A percentile compares a stretch with the other conserved stretches of the same genome.
These are phyloP conservation scores for Puccinia triticina DNA, from an alignment of 1,284 basidiomycete genomes.

Conservation along the genomic window DNA sequence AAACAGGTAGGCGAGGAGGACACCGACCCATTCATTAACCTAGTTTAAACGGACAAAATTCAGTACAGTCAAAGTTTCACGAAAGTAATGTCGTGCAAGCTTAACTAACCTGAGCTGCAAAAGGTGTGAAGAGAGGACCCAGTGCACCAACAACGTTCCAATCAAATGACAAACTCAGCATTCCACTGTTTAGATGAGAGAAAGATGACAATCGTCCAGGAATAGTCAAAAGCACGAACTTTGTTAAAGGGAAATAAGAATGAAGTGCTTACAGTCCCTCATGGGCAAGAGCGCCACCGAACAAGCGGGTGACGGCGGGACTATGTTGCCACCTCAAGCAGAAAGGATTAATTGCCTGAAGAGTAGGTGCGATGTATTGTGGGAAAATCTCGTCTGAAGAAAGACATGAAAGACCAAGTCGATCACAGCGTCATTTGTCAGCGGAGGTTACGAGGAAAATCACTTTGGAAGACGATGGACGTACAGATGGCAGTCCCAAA, in stretches of 20 bases:
- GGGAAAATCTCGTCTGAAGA: conserved; percentile 42
- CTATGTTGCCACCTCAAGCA: conserved; percentile 47
- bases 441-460: not conserved
- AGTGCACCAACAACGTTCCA: conserved; percentile 44
- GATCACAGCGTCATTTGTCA: not conserved
- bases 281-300: conserved; percentile 45
- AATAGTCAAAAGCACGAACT: conserved; percentile 8
- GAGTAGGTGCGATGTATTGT: conserved; percentile 50
- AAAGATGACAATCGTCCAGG: not conserved
- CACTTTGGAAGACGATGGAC: not conserved
- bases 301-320: conserved; percentile 31
- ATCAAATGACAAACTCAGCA: conserved; percentile 47
- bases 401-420: not conserved
- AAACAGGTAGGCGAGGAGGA: conserved; percentile 41
- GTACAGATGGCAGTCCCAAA: conserved; percentile 34
- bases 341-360: conserved; percentile 45
- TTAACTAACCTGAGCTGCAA: conserved; percentile 35
- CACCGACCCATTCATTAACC: conserved; percentile 51
- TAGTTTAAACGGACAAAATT: not conserved
- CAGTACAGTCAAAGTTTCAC: not conserved
- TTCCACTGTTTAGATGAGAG: conserved; percentile 26
- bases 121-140: conserved; percentile 46
- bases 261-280: conserved; percentile 34
- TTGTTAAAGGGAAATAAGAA: not conserved
- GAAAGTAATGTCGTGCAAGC: not conserved